Percentiles rank a stretch among this genome's conserved stretches.
These are phyloP conservation scores for Gymnopilus dilepis DNA, from an alignment of 768 basidiomycete species.

Conservation along the genomic window DNA sequence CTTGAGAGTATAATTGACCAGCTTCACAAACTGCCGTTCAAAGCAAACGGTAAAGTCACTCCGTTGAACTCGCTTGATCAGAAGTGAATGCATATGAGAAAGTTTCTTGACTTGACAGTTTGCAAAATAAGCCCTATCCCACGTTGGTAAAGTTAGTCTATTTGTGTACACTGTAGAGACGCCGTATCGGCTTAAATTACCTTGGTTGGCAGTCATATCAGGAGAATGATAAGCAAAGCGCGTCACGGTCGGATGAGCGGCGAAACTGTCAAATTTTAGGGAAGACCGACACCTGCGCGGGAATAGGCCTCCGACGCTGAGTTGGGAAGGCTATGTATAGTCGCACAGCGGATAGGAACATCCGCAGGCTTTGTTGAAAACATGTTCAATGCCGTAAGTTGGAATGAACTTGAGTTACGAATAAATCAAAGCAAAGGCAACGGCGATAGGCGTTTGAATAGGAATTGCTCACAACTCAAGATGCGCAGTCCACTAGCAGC, in stretches of 20 bases:
- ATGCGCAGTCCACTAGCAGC: too few species aligned
- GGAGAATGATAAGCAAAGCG: neutral
- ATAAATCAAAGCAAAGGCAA: neutral
- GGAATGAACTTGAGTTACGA: neutral
- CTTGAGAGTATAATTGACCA: neutral
- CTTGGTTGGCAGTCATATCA: neutral
- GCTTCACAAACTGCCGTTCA: neutral
- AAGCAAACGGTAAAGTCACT: neutral
- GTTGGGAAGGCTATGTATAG: neutral
- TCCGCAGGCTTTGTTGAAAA: neutral
- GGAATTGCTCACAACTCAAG: too few species aligned
- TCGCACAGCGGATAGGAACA: neutral
- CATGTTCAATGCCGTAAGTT: neutral
- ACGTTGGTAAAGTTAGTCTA: neutral
- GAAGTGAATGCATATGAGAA: neutral
- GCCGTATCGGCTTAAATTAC: neutral
- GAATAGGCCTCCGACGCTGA: neutral
- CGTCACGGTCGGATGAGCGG: neutral
- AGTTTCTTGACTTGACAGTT: neutral
- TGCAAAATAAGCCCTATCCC: neutral
- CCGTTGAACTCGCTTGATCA: conserved; percentile 1
- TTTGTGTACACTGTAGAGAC: neutral
- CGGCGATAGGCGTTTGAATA: too few species aligned
- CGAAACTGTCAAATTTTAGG: neutral
- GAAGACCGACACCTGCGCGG: conserved; percentile 1